Evolutionary conservation across 2,329 filamentous ascomycete species (phyloP), one percentile per base, ranked within the genome.

Genomic region (Moelleriella libera): DNA sequence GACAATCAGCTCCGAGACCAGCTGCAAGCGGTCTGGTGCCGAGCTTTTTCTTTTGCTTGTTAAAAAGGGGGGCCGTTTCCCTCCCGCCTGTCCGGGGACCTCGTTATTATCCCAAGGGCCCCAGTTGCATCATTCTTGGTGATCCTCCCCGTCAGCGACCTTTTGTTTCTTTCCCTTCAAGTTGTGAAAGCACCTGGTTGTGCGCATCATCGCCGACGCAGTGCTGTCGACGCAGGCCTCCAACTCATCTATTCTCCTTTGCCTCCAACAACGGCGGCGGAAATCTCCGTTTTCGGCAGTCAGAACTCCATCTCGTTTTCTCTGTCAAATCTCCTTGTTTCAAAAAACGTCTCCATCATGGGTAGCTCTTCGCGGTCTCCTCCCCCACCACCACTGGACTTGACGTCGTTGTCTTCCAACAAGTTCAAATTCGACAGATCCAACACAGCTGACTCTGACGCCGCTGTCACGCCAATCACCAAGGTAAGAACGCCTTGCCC

Each of bases 401-500:
- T 50, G n/a, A 45, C 44, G 14, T 43, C 47, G 8, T 46, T 48
- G 12, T 43, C 51, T 10, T 46, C 52, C 41, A 45, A 44, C 42
- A 50, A 53, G 48, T 57, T 53, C 39, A 50, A 53, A 30, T 51
- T 54, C 37, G 50, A 48, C 45, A 52, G 52, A 42, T 53, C 45
- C 42, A 51, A 47, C 46, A 51, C 53, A 50, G 53, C 51, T 14
- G 54, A 59, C 37, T 56, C 58, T 11, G 46, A 52, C 39, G 48
- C 51, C 43, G 51, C 53, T 45, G 50, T 53, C 45, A 52, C 34
- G n/a, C 10, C 48, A 45, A 37, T 30, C n/a, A 46, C 49, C 41
- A 60, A 61, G 54, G 59, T 57, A 52, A 47, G 54, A 45, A 30
- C 21, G 21, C 21, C 21, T 21, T 21, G 21, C 21, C 21, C 21